Evolutionary conservation across 2,329 filamentous ascomycete species (phyloP), one percentile per base, ranked within the genome.

Genomic region (Microsporum audouinii): DNA sequence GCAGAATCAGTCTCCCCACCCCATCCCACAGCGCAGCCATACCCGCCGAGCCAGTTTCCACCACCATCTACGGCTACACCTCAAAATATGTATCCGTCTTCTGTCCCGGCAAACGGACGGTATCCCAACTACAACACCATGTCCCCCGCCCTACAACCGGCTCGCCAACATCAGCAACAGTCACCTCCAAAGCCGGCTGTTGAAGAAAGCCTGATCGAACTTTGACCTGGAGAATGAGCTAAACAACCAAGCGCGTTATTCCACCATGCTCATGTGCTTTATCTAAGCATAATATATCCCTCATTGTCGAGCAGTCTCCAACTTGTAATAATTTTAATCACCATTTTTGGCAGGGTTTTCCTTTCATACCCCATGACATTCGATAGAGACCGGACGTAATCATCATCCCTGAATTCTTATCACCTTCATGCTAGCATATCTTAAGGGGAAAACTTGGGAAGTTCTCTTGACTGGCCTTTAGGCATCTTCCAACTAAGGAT

Each of bases 191-290:
- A 80, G 66, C 70, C 79, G 73, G 70, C 87, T n/a, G 31, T 53
- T 55, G 88, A 92, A 73, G 89, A 92, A 73, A 87, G 85, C 62
- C 75, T 94, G 68, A 94, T 94, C 73, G 89, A 94, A 72, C 78
- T 92, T 64, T 91, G 73, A 72, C 8, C 33, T 14, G 29, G 7
- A 27, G 7, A 17, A 47, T 29, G 10, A 27, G 6, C 43, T 47
- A 23, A 10, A 23, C 27, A 12, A 47, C 17, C 27, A 47, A 8
- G 10, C 3, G 27, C 27, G 17, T 23, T 47, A 47, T 43, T 3
- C n/a, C 14, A 43, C 14, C 39, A 23, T 23, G 17, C 17, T 23
- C 17, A 23, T 23, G 17, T 47, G 17, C 27, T 41, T 29, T 47
- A 47, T 23, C 17, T 8, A 47, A 47, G 43, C n/a, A 47, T 47